Evolutionary conservation across 352 stramenopile genomes (phyloP), one percentile per base, ranked within the genome.

Genomic region (Pythium sukuiense): DNA sequence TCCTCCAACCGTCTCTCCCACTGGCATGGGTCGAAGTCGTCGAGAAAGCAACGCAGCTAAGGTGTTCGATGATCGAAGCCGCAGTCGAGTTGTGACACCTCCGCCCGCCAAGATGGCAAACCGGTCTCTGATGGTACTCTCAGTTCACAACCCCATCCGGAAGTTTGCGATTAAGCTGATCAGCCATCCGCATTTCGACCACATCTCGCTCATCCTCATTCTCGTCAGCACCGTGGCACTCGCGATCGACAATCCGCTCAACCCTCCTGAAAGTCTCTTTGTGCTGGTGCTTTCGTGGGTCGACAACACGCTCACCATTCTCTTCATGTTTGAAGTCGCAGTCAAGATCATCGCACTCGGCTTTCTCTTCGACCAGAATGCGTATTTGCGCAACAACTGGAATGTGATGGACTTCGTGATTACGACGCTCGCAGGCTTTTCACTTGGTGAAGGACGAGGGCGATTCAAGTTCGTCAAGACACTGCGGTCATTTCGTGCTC

Each of bases 351-450:
- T 95, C 39, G 83, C 90, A 2, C 63, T 82, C 9, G 89, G 89
- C 0, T 61, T 97, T 20, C 69, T 72, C 33, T 68, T 90, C 30
- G 67, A 83, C 46, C 45, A 52, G 26, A 52, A 79, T 26, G 69
- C 88, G 16, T 97, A 97, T 69, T 55, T 97, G 11, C 67, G 64
- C 16, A 74, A 89, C 61, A 73, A 72, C 6, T 97, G 90, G 90
- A 95, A 96, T 58, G 54, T 93, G 1, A 79, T 97, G 67, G 89
- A 97, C 59, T 89, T 90, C 55, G 64, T 88, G 12, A 93, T 97
- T 61, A 80, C 93, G 1, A 65, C 77, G 5, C 55, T 92, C 27
- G 37, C 80, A 6, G 59, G 74, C 7, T 67, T 74, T 62, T 71
- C 32, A 85, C 92, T 43, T 24, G 20, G 20, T 24, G 20, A 24